Base-by-base conservation (phyloP, 768 basidiomycete species). In the Kwoniella europaea region DNA sequence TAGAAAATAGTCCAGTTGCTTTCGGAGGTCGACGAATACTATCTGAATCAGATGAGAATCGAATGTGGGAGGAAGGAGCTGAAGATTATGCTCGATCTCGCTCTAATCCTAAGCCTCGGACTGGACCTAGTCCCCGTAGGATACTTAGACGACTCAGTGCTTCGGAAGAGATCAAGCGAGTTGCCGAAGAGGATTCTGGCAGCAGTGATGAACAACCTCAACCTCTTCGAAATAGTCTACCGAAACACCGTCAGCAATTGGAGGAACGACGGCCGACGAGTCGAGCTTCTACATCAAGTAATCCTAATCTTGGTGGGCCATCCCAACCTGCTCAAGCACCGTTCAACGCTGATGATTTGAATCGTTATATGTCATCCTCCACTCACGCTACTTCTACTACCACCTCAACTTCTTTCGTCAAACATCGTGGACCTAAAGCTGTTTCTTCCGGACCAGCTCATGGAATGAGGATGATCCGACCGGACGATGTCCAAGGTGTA, bases 351-450 rank as follows among this genome's bases (percentile, higher is more conserved):
- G 78, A 78, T 56, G 93, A 94, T 79, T 86, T 94, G 56, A 92
- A 91, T 77, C 91, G 94, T 27, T 93, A 92, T 78, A 92, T 95
- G 10, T 95, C 94, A 6, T 91, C 92, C 15, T 92, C 93, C 77
- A 94, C 94, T 10, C 87, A 89, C 42, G 88, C 59, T 13, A 92
- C 91, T n/a, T 74, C 77, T 12, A 82, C 79, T 4, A 81, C 82
- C 52, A 91, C 91, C 74, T 89, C 89, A 0, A 89, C 89, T 0
- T 94, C 93, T 3, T 94, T 92, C 79, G 89, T 91, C 52, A 96
- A 96, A 84, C 83, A 84, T 74, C 73, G 71, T 29, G 83, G 82
- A n/a, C 77, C 79, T 20, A 74, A 73, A 56, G 54, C 69, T n/a
- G 55, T 69, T 1, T 29, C 63, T 2, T 68, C 68, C 16, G 60